Evolutionary conservation across 768 basidiomycete genomes (phyloP).

Genomic region (Lenzites betulinus): DNA sequence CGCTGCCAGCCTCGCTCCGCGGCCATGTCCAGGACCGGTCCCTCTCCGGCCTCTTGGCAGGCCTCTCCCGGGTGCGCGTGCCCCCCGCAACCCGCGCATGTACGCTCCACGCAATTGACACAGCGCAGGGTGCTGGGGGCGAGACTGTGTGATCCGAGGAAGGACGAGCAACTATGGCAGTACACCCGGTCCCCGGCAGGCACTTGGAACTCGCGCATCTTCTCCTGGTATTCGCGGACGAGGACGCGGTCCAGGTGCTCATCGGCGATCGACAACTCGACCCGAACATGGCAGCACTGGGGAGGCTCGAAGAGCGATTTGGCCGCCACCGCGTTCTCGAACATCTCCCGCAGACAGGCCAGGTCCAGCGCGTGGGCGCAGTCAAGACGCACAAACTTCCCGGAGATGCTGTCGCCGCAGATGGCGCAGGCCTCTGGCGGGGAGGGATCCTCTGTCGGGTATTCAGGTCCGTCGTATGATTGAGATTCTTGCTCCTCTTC

Average conservation of each 20-base stretch:
- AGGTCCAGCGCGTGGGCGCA: background rate
- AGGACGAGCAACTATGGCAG: conserved; percentile 25
- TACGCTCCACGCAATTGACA: background rate
- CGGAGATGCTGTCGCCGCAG: background rate
- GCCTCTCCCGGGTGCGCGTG: conserved; percentile 3
- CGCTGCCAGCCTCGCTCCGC: conserved; percentile 24
- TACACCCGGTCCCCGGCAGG: conserved; percentile 23
- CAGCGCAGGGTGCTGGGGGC: background rate
- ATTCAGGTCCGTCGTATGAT: too few species aligned
- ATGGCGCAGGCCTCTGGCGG: background rate
- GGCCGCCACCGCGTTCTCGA: conserved; percentile 20
- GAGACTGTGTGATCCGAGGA: conserved; percentile 20
- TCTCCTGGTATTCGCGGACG: conserved; percentile 5
- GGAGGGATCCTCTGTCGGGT: background rate
- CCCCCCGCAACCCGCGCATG: background rate
- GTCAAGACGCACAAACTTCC: background rate
- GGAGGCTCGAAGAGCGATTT: conserved; percentile 25
- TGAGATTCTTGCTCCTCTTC: background rate
- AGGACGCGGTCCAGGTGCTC: conserved; percentile 5
- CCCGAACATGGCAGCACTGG: conserved; percentile 16
- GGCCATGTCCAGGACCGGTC: conserved; percentile 14
- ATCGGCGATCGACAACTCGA: conserved; percentile 10
- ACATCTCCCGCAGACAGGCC: conserved; percentile 22
- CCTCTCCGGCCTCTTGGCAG: conserved; percentile 13
- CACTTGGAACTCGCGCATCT: conserved; percentile 20